Base-by-base conservation (phyloP, 2,329 filamentous ascomycete species). In the Diaporthe vaccinii region DNA sequence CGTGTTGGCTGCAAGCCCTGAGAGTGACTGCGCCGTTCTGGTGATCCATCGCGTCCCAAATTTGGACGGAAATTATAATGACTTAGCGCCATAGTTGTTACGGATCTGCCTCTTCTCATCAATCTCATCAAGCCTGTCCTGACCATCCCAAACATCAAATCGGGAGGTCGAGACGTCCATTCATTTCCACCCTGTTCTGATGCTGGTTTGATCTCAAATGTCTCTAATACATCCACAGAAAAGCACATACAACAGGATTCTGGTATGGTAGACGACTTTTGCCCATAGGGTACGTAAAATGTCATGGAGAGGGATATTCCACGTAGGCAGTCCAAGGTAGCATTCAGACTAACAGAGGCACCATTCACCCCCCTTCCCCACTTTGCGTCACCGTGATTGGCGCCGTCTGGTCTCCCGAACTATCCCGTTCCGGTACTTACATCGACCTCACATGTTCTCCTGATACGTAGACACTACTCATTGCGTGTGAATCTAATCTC, bases 331-430 rank as follows among this genome's bases (percentile, higher is more conserved):
- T 25, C 14, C 28, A 67, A 36, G 44, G 62, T 67, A 67, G 44
- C 62, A 51, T 36, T 25, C 31, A 51, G 44, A 51, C 62, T 70
- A 44, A 57, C 67, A 59, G 55, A n/a, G 22, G 22, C 41, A 51
- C 8, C 36, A 49, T 46, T 17, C 28, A 31, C 4, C 4, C 14
- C 7, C 46, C 55, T 55, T 31, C 74, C 70, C 70, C 74, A 62
- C 70, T 62, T 74, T 75, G 74, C 70, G 74, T 75, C 74, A 75
- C 74, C 25, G 28, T 73, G 34, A 73, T 36, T 46, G 34, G 61
- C 58, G 58, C 57, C 41, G 72, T 44, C 55, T 69, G n/a, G 31
- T 57, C 39, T 36, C 31, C 67, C 67, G 46, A 62, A 57, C 74
- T 71, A 34, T 74, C 67, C 68, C 41, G 57, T 36, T 58, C 55